Evolutionary conservation across 1,139 yeast species (phyloP).

Genomic region (Hanseniaspora uvarum): DNA sequence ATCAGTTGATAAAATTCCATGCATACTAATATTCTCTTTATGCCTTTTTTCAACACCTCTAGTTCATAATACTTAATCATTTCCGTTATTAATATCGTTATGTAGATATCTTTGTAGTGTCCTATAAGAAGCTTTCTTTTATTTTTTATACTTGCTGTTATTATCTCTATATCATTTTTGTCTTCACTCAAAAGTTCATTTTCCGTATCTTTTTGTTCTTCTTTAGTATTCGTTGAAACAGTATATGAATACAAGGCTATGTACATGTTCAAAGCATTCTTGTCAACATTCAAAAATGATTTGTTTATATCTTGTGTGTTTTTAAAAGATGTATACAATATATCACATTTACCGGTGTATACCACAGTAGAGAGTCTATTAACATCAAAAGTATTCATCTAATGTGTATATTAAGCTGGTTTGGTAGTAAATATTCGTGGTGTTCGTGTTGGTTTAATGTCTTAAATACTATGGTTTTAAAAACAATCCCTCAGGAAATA

Average conservation of each 20-base stretch:
- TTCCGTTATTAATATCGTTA: constrained; percentile 3
- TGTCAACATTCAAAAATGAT: constrained; percentile 13
- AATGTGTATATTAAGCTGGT: too few relatives aligned
- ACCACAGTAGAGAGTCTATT: constrained; percentile 8
- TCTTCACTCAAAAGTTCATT: too few relatives aligned
- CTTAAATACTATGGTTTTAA: too few relatives aligned
- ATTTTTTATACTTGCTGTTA: constrained; percentile 5
- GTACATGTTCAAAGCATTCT: constrained; percentile 10
- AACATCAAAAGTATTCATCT: neutral
- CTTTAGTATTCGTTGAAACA: neutral
- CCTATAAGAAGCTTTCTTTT: constrained; percentile 4
- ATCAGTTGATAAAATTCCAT: neutral
- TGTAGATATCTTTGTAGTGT: neutral
- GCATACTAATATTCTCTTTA: neutral
- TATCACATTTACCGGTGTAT: neutral
- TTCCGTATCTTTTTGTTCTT: neutral
- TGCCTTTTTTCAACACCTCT: constrained; percentile 1
- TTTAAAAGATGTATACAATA: constrained; percentile 10
- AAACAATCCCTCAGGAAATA: too few relatives aligned
- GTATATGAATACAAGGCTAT: constrained; percentile 10
- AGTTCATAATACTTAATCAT: constrained; percentile 9
- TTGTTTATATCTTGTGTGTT: neutral
- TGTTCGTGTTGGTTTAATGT: neutral
- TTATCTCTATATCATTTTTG: neutral
- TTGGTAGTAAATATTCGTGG: neutral